phyloP scores from a whole-genome alignment of 805 yeast species.

The Candida morakotiae region DNA sequence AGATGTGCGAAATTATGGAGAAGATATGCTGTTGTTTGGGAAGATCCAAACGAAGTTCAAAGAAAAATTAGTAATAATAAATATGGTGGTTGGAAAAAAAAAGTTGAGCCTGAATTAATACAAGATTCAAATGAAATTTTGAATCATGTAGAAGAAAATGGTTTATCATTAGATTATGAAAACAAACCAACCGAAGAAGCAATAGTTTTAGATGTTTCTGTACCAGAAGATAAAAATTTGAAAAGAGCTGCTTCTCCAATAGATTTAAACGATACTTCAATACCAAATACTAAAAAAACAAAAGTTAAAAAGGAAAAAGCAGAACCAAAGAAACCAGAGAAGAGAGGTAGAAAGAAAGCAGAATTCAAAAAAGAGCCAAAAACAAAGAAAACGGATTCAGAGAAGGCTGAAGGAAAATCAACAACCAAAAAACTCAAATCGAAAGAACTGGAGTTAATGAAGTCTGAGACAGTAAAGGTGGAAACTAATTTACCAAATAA shows the following conservation, averaged over 20 bases:
- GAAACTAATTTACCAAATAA: too few species aligned
- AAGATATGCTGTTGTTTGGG: slow-evolving; percentile 85
- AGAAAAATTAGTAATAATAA: slow-evolving; percentile 38
- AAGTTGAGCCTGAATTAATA: slow-evolving; percentile 62
- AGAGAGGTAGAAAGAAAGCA: too few species aligned
- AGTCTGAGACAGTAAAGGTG: too few species aligned
- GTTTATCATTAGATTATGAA: slow-evolving; percentile 20
- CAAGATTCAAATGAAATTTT: slow-evolving; percentile 57
- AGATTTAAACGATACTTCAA: not conserved
- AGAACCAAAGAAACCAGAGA: slow-evolving; percentile 1
- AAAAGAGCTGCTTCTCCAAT: slow-evolving; percentile 1
- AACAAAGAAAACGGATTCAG: slow-evolving; percentile 5
- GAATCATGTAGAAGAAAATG: slow-evolving; percentile 41
- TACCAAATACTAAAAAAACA: slow-evolving; percentile 4
- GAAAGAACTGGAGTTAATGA: too few species aligned
- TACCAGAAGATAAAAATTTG: not conserved
- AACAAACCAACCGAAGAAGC: not conserved
- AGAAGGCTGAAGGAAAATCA: slow-evolving; percentile 5
- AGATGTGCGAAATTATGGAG: slow-evolving; percentile 93
- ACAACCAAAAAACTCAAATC: not conserved
- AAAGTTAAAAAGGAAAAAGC: slow-evolving; percentile 5
- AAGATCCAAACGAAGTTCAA: slow-evolving; percentile 64
- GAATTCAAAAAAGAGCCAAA: slow-evolving; percentile 7
- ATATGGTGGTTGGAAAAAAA: slow-evolving; percentile 54
- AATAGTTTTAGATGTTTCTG: not conserved